Evolutionary conservation across 306 rosid genomes (phyloP).

Genomic region (Fagus crenata): DNA sequence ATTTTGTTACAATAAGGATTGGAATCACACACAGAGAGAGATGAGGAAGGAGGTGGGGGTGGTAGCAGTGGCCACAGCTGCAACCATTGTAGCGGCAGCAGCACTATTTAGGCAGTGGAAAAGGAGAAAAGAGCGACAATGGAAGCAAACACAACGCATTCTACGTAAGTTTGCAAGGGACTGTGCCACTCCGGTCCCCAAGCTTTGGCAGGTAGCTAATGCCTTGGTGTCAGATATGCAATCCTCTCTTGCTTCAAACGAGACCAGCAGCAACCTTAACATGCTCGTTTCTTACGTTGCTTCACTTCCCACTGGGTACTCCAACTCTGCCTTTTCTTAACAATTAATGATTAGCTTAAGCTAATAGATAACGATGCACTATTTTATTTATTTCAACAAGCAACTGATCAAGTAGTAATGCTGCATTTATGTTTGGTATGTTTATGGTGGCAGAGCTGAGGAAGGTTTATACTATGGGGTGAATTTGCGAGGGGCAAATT

Average conservation of each 20-base stretch:
- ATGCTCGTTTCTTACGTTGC: conserved; percentile 54
- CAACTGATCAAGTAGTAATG: no score
- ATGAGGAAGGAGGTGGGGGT: conserved; percentile 51
- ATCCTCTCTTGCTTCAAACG: conserved; percentile 42
- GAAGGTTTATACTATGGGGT: conserved; percentile 66
- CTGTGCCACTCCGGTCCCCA: conserved; percentile 56
- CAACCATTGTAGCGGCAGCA: conserved; percentile 30
- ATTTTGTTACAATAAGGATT: no score
- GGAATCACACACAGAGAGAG: not conserved
- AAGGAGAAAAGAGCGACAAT: conserved; percentile 38
- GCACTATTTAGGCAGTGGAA: conserved; percentile 41
- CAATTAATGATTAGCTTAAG: not conserved
- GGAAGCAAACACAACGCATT: conserved; percentile 38
- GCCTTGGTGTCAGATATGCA: conserved; percentile 53
- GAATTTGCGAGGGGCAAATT: conserved; percentile 46
- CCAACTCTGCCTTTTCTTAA: not conserved
- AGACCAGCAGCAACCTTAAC: conserved; percentile 42
- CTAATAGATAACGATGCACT: no score
- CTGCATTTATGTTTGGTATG: no score
- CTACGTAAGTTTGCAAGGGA: conserved; percentile 57
- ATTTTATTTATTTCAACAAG: no score
- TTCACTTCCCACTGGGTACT: conserved; percentile 62
- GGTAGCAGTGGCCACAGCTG: conserved; percentile 35
- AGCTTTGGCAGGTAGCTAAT: conserved; percentile 51
- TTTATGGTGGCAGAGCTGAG: conserved; percentile 55